These are phyloP conservation scores for Naganishia vaughanmartiniae DNA, from an alignment of 768 basidiomycete genomes.

Conservation along the genomic window DNA sequence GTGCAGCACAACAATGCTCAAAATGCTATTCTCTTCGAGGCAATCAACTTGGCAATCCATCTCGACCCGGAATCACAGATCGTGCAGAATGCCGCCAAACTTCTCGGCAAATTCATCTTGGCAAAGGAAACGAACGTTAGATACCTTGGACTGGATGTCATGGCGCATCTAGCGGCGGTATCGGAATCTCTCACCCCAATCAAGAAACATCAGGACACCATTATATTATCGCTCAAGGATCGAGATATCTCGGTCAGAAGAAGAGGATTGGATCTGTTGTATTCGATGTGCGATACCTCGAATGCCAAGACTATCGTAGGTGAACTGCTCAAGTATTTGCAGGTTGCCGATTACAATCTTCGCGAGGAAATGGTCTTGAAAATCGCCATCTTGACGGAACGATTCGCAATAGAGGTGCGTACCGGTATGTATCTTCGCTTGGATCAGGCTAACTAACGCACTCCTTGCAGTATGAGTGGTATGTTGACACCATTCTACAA, in stretches of 20 bases:
- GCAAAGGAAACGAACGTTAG: slow-evolving; percentile 98
- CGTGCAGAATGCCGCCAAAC: slow-evolving; percentile 79
- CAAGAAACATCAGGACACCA: slow-evolving; percentile 92
- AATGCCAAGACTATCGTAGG: slow-evolving; percentile 95
- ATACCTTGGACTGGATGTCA: slow-evolving; percentile 93
- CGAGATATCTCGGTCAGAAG: slow-evolving; percentile 95
- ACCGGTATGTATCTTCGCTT: not conserved
- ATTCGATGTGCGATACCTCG: slow-evolving; percentile 98
- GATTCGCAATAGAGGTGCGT: slow-evolving; percentile 74
- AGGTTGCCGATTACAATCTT: slow-evolving; percentile 92
- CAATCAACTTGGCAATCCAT: slow-evolving; percentile 93
- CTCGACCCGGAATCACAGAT: slow-evolving; percentile 85
- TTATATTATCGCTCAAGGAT: slow-evolving; percentile 89
- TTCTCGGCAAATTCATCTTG: slow-evolving; percentile 92
- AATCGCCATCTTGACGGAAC: slow-evolving; percentile 97
- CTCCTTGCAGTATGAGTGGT: slow-evolving; percentile 77
- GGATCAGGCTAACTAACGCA: not conserved
- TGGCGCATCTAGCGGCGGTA: slow-evolving; percentile 95
- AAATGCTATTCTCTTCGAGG: slow-evolving; percentile 96
- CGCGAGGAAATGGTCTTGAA: slow-evolving; percentile 99
- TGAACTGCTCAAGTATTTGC: slow-evolving; percentile 86
- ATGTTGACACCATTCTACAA: slow-evolving; percentile 94
- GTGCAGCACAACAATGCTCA: slow-evolving; percentile 99
- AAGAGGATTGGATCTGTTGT: slow-evolving; percentile 88
- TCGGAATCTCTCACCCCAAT: slow-evolving; percentile 86